Conservation (phyloP, 208 protist species). For the Angomonas deanei region DNA sequence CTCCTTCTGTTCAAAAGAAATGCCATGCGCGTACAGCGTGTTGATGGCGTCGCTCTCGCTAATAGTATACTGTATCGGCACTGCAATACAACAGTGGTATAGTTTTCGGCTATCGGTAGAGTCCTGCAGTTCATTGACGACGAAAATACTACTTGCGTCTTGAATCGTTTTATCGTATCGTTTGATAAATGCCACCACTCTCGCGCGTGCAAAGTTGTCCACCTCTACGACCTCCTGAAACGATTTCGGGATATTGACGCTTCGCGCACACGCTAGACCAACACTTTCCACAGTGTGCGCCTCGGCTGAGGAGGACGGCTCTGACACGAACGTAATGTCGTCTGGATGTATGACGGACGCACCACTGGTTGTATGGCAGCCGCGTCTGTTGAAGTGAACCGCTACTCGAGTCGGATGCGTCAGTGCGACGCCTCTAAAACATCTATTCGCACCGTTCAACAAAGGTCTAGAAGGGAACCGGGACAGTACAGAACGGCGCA, state of each 20-base stretch:
- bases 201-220: conserved; percentile 55
- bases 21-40: conserved; percentile 75
- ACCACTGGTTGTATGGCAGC: too few species aligned
- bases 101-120: background rate
- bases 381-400: too few species aligned
- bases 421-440: too few species aligned
- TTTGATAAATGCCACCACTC: conserved; percentile 79
- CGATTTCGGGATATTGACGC: conserved; percentile 7
- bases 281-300: background rate
- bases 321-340: background rate
- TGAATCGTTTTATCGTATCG: conserved; percentile 37
- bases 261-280: background rate
- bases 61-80: conserved; percentile 29
- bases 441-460: too few species aligned
- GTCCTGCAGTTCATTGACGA: conserved; percentile 14
- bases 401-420: too few species aligned
- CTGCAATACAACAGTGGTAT: conserved; percentile 36
- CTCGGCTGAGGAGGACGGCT: background rate
- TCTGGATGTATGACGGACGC: background rate
- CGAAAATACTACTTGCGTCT: conserved; percentile 30
- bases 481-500: too few species aligned
- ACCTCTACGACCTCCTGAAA: conserved; percentile 24
- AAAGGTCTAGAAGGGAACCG: too few species aligned
- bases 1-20: conserved; percentile 60
- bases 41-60: background rate